Base-by-base conservation (phyloP, 352 stramenopile species). In the Globisporangium paddicum region DNA sequence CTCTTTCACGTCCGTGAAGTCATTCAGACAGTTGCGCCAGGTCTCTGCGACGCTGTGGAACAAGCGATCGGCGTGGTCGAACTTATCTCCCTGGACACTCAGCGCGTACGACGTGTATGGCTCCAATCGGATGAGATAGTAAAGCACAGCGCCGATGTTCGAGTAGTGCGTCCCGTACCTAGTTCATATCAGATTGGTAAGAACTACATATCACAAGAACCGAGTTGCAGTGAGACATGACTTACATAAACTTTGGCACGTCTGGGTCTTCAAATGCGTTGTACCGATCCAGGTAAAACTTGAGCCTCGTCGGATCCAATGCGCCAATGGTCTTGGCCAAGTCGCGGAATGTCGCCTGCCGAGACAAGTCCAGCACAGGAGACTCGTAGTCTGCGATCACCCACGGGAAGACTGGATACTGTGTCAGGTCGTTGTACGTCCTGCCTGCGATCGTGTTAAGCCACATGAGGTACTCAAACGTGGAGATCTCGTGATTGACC, bases 71-170 rank as follows among this genome's bases (percentile, higher is more conserved):
- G 93, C 79, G 49, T 96, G 89, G 59, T 98, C 95, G 56, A 98
- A 96, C 32, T 93, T 94, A 10, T 97, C 97, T 51, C 93, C 96
- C 79, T 99, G 97, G 1, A 99, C 75, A 45, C 82, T 89, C 44
- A 98, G 49, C 8, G 95, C 90, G 48, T 99, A 89, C 25, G 95
- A 87, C 5, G 95, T 98, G 74, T 99, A 99, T 11, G 97, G 97
- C 71, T 99, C 97, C n/a, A 99, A 68, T 9, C 98, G 91, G 71
- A 99, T 93, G 26, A 99, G 75, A 69, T 99, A 99, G 72, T 99
- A 98, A 5, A 99, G 82, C 6, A 99, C 97, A 64, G 98, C 97
- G 0, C 96, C 98, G 21, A 94, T 87, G 60, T 96, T 92, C 10
- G 86, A 96, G 64, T 96, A 96, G 60, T 96, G 86, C 9, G 86